Base-by-base conservation (phyloP, 192 early-diverging fungal genomes). In the Coemansia aciculifera region DNA sequence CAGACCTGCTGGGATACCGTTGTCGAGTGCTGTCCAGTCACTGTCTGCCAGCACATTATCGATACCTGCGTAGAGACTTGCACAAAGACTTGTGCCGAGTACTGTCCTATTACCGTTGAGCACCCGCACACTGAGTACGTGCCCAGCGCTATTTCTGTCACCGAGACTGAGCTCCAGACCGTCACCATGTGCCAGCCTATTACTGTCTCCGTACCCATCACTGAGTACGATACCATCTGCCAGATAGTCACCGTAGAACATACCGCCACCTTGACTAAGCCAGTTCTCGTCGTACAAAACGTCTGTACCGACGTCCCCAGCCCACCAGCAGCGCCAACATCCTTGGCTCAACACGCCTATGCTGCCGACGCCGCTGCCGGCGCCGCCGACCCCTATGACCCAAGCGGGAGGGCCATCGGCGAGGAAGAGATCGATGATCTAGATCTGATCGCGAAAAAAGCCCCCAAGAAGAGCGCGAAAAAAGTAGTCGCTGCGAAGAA, bases 111-210 rank as follows among this genome's bases (percentile, higher is more conserved):
- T 17, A 81, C 79, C 24, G 67, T 81, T 40, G 79, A 81, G 46
- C 66, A 61, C 39, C 67, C 60, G 0, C 62, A 62, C 54, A 81
- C 79, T 8, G 71, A 75, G 42, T 48, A 66, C 11, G 71, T 81
- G 4, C 73, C 73, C 15, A 69, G 59, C 39, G 52, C 70, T 1
- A 71, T 81, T 39, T 65, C 73, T 0, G 61, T 76, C 15, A 73
- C 69, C 5, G 61, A 81, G 24, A 76, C 74, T 3, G 63, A 59
- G n/a, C 43, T 23, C 40, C 70, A 75, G 60, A 81, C 79, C 0
- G 67, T 75, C 38, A 81, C 79, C 32, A 68, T 81, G 73, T 81
- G 79, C 67, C 79, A 76, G 67, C 73, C 79, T 1, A 66, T 81
- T n/a, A 81, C 79, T 11, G 79, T 75, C 0, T 69, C 79, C 0